Evolutionary conservation across 495 filamentous ascomycete genomes (phyloP).

Genomic region (Bacidia rubella): DNA sequence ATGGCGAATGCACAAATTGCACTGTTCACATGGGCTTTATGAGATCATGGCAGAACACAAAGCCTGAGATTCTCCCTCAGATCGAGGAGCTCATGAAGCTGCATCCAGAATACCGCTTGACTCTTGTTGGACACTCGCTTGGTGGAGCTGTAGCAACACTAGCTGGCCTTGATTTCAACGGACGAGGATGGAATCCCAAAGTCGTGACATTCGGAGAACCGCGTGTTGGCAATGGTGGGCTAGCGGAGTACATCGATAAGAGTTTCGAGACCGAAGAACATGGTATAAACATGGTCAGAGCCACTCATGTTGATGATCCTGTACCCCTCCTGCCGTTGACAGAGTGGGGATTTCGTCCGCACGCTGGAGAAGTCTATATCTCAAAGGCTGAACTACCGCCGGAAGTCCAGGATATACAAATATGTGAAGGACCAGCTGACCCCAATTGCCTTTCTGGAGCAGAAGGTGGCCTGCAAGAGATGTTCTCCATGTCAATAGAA

Average conservation of each 20-base stretch:
- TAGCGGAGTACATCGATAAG: conserved; percentile 53
- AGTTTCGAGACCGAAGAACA: conserved; percentile 36
- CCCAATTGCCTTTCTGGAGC: conserved; percentile 51
- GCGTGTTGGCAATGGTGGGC: conserved; percentile 59
- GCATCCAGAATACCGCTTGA: conserved; percentile 59
- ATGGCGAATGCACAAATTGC: conserved; percentile 57
- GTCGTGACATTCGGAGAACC: conserved; percentile 95
- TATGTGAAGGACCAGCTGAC: conserved; percentile 63
- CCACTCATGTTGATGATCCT: conserved; percentile 80
- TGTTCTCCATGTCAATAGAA: conserved; percentile 14
- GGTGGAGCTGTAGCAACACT: conserved; percentile 86
- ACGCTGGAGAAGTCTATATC: conserved; percentile 82
- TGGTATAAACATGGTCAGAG: conserved; percentile 46
- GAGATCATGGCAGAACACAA: conserved; percentile 63
- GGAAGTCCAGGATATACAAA: conserved; percentile 45
- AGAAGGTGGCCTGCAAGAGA: conserved; percentile 19
- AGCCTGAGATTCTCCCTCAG: conserved; percentile 45
- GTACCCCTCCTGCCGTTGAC: conserved; percentile 73
- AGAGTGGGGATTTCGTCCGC: conserved; percentile 78
- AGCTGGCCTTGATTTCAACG: conserved; percentile 61
- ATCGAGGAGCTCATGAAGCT: conserved; percentile 37
- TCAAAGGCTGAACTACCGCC: conserved; percentile 55
- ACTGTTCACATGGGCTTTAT: conserved; percentile 88
- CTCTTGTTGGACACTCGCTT: conserved; percentile 78
- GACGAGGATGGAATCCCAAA: conserved; percentile 52